Evolutionary conservation across 768 basidiomycete genomes (phyloP).

Genomic region (Hericium erinaceus): DNA sequence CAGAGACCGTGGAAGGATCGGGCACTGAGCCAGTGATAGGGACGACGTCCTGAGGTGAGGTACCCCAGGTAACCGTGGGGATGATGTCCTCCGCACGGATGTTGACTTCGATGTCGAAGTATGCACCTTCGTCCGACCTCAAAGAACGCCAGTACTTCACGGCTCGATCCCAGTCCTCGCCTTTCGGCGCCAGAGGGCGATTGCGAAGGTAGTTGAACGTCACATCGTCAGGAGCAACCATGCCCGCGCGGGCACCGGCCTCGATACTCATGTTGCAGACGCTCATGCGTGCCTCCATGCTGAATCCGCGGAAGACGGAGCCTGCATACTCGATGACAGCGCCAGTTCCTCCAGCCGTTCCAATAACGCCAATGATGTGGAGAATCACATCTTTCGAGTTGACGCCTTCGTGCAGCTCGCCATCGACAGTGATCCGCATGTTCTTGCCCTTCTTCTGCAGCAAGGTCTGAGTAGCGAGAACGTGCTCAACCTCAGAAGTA

Average conservation of each 20-base stretch:
- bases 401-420: constrained; percentile 43
- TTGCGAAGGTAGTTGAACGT: constrained; percentile 54
- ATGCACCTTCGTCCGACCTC: constrained; percentile 45
- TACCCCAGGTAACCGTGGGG: constrained; percentile 61
- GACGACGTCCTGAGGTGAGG: constrained; percentile 54
- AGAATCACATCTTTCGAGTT: constrained; percentile 58
- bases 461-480: constrained; percentile 57
- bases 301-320: constrained; percentile 41
- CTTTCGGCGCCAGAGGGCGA: constrained; percentile 49
- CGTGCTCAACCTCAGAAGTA: constrained; percentile 61
- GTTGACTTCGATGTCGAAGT: constrained; percentile 49
- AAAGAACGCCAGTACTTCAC: constrained; percentile 52
- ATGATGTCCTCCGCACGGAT: constrained; percentile 53
- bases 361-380: constrained; percentile 55
- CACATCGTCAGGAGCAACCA: constrained; percentile 56
- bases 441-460: constrained; percentile 55
- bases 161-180: constrained; percentile 51
- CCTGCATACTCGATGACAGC: constrained; percentile 56
- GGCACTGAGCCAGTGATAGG: constrained; percentile 50
- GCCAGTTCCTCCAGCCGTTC: constrained; percentile 60
- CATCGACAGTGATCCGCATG: constrained; percentile 57
- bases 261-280: constrained; percentile 66
- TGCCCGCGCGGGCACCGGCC: constrained; percentile 54
- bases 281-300: constrained; percentile 56
- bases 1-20: constrained; percentile 36